These are phyloP conservation scores for Saposhnikovia divaricata DNA, from an alignment of 129 eudicot genomes.

Conservation along the genomic window DNA sequence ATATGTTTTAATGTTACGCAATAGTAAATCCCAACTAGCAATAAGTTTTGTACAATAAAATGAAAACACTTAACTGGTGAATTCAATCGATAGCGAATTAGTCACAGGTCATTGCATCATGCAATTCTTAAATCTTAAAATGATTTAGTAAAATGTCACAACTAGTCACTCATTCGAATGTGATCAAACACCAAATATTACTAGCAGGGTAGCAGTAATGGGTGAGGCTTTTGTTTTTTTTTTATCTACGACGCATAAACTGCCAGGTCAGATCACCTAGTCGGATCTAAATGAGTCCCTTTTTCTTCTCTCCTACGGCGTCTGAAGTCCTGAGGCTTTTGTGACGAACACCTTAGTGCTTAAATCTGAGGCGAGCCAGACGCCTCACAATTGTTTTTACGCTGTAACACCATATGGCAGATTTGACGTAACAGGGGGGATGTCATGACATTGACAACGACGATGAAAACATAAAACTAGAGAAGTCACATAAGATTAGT, in stretches of 20 bases:
- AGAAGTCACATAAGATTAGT: background rate
- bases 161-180: background rate
- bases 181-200: too few relatives aligned
- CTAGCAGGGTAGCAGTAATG: background rate
- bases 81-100: background rate
- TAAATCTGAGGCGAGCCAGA: background rate
- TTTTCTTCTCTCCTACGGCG: background rate
- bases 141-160: background rate
- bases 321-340: background rate
- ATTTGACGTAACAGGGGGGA: background rate
- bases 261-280: background rate
- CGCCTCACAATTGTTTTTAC: background rate
- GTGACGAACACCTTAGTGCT: background rate
- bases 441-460: background rate
- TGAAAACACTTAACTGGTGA: background rate
- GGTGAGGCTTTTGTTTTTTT: background rate
- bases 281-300: background rate
- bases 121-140: background rate
- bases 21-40: background rate
- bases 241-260: background rate
- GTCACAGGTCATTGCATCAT: background rate
- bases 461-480: background rate
- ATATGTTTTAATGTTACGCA: background rate
- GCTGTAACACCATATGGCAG: background rate
- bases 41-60: background rate